Evolutionary conservation across 176 grass and related monocot species (phyloP).

Genomic region (Stipa capillata): DNA sequence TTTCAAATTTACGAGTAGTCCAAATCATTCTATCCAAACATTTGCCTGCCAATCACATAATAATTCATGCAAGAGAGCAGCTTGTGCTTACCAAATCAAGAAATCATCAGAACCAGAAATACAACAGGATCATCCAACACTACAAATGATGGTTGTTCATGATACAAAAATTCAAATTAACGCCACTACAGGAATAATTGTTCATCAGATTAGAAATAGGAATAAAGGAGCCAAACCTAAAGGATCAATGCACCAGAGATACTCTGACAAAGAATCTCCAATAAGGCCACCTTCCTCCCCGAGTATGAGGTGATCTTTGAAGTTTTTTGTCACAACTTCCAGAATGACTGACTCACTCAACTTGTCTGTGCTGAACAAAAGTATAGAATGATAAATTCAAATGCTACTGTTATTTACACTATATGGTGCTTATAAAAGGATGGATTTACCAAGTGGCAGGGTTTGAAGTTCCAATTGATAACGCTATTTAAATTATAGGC

Average conservation of each 20-base stretch:
- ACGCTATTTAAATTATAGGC: not conserved
- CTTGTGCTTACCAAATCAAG: not conserved
- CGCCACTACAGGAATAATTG: not conserved
- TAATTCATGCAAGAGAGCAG: not conserved
- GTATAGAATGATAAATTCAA: conserved; percentile 13
- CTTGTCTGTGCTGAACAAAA: conserved; percentile 89
- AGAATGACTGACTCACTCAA: conserved; percentile 83
- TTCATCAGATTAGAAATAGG: not conserved
- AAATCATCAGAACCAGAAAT: not conserved
- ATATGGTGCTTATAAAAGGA: not conserved
- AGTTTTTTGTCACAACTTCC: conserved; percentile 77
- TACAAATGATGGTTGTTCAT: not conserved
- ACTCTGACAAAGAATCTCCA: conserved; percentile 77
- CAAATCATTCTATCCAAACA: not conserved
- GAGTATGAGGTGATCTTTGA: conserved; percentile 92
- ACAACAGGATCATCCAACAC: not conserved
- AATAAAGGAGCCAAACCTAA: conserved; percentile 61
- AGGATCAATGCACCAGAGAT: conserved; percentile 99
- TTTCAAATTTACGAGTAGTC: not conserved
- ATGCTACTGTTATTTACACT: not conserved
- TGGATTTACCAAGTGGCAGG: not conserved
- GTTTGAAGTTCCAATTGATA: not conserved
- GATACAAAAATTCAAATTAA: not conserved
- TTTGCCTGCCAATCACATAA: not conserved
- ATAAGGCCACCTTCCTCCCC: conserved; percentile 97